A percentile compares a stretch with the other conserved stretches of the same genome.
Conservation (phyloP, 1,284 basidiomycete genomes). For the Waitea zeae region DNA sequence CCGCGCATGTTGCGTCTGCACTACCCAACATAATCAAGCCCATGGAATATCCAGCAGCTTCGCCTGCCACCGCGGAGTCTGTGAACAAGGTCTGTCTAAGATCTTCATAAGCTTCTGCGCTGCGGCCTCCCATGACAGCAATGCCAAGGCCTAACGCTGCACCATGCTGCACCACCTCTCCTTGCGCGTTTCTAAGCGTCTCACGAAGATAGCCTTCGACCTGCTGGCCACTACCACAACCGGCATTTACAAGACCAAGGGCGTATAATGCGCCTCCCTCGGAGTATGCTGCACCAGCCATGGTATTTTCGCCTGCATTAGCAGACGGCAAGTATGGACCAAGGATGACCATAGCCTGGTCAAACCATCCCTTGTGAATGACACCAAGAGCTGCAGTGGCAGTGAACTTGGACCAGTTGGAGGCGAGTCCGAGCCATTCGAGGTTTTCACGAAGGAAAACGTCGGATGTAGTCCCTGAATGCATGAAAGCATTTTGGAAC, state of each 20-base stretch:
- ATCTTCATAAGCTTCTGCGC: slow-evolving; percentile 79
- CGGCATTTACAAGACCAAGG: slow-evolving; percentile 87
- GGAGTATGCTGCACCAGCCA: slow-evolving; percentile 66
- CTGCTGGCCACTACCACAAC: slow-evolving; percentile 55
- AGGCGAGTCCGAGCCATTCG: slow-evolving; percentile 85
- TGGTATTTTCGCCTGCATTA: slow-evolving; percentile 49
- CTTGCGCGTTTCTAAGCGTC: slow-evolving; percentile 52
- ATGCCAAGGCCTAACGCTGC: slow-evolving; percentile 89
- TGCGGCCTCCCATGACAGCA: slow-evolving; percentile 82
- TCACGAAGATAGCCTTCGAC: slow-evolving; percentile 64
- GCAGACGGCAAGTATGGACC: slow-evolving; percentile 80
- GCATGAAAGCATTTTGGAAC: slow-evolving; percentile 91
- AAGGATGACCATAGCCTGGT: slow-evolving; percentile 82
- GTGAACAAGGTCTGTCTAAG: slow-evolving; percentile 78
- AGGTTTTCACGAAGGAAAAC: slow-evolving; percentile 85
- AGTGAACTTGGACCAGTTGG: slow-evolving; percentile 96
- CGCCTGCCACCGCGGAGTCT: slow-evolving; percentile 88
- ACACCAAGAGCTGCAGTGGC: slow-evolving; percentile 91
- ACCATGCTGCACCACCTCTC: slow-evolving; percentile 87
- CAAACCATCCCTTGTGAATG: slow-evolving; percentile 90
- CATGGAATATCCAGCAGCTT: slow-evolving; percentile 91
- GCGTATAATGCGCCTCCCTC: slow-evolving; percentile 92
- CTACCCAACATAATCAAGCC: slow-evolving; percentile 92
- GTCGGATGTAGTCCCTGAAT: slow-evolving; percentile 90
- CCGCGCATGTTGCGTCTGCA: slow-evolving; percentile 56